Percentiles rank a stretch among this genome's conserved stretches.
phyloP scores from a whole-genome alignment of 2,329 filamentous ascomycete species.

The Phaeosphaeria sp. region DNA sequence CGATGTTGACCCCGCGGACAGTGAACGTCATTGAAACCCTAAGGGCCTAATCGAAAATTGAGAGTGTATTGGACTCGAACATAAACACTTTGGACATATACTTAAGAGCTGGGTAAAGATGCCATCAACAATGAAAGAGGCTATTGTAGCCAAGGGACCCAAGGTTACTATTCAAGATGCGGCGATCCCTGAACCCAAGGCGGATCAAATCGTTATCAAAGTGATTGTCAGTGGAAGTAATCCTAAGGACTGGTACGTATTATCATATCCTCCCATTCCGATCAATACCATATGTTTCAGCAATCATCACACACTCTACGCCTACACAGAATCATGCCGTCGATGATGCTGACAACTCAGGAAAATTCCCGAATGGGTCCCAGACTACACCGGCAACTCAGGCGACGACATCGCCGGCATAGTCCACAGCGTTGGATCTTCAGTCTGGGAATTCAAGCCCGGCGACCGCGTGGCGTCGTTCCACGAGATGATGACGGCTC shows the following conservation, averaged over 20 bases:
- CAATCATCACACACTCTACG: neutral
- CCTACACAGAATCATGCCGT: neutral
- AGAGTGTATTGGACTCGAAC: neutral
- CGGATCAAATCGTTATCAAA: conserved; percentile 47
- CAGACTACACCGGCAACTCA: conserved; percentile 47
- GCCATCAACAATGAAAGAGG: conserved; percentile 51
- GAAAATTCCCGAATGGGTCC: conserved; percentile 30
- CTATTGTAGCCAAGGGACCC: conserved; percentile 39
- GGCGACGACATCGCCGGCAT: conserved; percentile 64
- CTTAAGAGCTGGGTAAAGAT: neutral
- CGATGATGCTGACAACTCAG: conserved; percentile 8
- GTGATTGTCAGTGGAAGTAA: conserved; percentile 50
- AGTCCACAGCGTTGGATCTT: conserved; percentile 61
- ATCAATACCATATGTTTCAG: neutral
- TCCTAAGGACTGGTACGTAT: conserved; percentile 57
- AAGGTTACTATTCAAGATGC: conserved; percentile 48
- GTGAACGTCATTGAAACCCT: conserved; percentile 6
- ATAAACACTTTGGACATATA: neutral
- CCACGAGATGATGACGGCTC: conserved; percentile 58
- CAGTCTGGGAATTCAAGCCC: conserved; percentile 63
- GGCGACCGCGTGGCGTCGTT: conserved; percentile 66
- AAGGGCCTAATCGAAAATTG: neutral
- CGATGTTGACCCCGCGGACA: neutral
- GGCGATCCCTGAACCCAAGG: conserved; percentile 38
- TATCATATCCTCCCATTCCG: neutral